Percentiles rank a stretch among this genome's conserved stretches.
phyloP scores from a whole-genome alignment of 345 rosid genomes.

The Salix suchowensis region DNA sequence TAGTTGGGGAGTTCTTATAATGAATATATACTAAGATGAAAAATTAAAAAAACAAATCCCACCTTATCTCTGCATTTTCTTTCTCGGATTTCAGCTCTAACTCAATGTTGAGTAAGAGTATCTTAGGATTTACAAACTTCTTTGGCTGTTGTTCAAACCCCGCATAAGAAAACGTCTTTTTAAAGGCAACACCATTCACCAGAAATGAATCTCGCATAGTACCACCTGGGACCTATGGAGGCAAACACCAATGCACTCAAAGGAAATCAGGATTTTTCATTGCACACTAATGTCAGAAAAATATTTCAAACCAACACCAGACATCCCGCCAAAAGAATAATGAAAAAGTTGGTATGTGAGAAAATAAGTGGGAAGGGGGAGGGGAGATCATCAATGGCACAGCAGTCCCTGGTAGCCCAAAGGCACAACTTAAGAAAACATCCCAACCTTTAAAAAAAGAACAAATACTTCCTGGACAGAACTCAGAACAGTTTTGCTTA shows the following conservation, averaged over 20 bases:
- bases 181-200: constrained; percentile 96
- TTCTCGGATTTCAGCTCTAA: constrained; percentile 97
- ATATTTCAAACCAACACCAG: not conserved
- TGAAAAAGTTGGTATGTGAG: too few species aligned
- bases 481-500: not conserved
- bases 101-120: constrained; percentile 83
- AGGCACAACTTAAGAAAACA: not conserved
- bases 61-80: constrained; percentile 99
- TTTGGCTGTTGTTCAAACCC: constrained; percentile 99
- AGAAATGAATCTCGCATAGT: constrained; percentile 94
- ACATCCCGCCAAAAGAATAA: not conserved
- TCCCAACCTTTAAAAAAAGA: not conserved
- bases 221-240: constrained; percentile 87
- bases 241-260: not conserved
- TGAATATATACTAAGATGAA: not conserved
- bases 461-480: not conserved
- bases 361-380: not conserved
- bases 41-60: constrained; percentile 2
- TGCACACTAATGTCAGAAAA: not conserved
- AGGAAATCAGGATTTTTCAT: constrained; percentile 6
- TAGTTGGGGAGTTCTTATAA: not conserved
- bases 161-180: constrained; percentile 98
- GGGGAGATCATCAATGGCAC: not conserved
- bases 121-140: constrained; percentile 74
- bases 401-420: not conserved